Evolutionary conservation across 2,329 filamentous ascomycete species (phyloP), one percentile per base, ranked within the genome.

Genomic region (Aspergillus transmontanensis): DNA sequence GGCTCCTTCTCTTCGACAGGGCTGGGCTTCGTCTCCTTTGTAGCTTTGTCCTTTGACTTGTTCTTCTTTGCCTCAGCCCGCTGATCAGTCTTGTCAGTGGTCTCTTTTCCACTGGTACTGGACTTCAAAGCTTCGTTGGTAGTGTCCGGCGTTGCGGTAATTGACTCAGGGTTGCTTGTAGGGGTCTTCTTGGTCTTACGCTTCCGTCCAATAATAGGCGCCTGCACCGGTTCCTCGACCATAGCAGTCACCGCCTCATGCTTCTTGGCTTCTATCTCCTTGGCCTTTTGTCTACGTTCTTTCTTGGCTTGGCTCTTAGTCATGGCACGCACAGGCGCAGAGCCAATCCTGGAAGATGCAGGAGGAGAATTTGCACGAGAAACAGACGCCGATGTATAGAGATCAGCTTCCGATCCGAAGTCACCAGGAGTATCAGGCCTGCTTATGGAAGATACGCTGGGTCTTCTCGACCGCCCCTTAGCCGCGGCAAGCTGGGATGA

Each of bases 251-350:
- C 64, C n/a, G 75, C 70, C 57, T 82, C 81, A 6, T 78, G 73
- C 56, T 80, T 80, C 72, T 81, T 76, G 14, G 75, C 73, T 62
- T 82, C 80, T 1, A 75, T 76, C 46, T 82, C 77, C 67, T 81
- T 83, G 1, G 81, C 80, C 64, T 83, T 83, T 57, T 85, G 81
- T 62, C 79, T 74, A 59, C 84, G 76, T 62, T 87, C 84, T 73
- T 88, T 89, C 76, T 88, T 88, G 55, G 81, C 79, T 69, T 89
- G 86, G 60, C 81, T 87, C 75, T 89, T 89, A 6, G 85, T 87
- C 72, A 88, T 85, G 57, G 83, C 78, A 57, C 86, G 80, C 6
- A 87, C 81, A 11, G 86, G 86, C 2, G 86, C 87, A 50, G 85
- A 84, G 6, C 87, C 86, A 28, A 89, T 83, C 63, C 83, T 84